Evolutionary conservation across 139 green algal species (phyloP).

Genomic region (Asterochloris erici): DNA sequence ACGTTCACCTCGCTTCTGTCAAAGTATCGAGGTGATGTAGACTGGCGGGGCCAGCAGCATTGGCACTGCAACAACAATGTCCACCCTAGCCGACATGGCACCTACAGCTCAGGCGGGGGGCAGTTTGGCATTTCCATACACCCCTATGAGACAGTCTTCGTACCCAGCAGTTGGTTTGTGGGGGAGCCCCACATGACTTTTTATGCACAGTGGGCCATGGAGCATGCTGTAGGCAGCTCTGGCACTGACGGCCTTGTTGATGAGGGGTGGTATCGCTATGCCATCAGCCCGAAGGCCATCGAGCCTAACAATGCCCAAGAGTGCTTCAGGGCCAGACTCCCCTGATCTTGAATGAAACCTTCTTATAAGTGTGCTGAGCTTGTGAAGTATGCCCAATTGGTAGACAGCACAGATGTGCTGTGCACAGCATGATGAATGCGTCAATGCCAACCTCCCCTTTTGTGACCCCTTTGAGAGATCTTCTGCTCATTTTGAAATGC

Average conservation of each 20-base stretch:
- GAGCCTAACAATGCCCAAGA: slow-evolving; percentile 23
- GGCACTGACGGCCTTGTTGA: slow-evolving; percentile 55
- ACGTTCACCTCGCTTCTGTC: too few relatives aligned
- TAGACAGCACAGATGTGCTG: too few relatives aligned
- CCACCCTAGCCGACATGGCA: slow-evolving; percentile 62
- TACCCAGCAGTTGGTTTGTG: slow-evolving; percentile 73
- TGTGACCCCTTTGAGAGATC: too few relatives aligned
- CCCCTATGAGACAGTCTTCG: slow-evolving; percentile 72
- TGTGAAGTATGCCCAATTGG: too few relatives aligned
- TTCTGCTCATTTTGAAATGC: too few relatives aligned
- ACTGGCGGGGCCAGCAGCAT: slow-evolving; percentile 42
- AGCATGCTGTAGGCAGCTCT: slow-evolving; percentile 16
- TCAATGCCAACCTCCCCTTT: too few relatives aligned
- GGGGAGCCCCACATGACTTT: slow-evolving; percentile 56
- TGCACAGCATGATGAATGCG: too few relatives aligned
- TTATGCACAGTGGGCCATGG: slow-evolving; percentile 33
- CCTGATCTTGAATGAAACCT: too few relatives aligned
- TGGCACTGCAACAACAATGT: slow-evolving; percentile 71
- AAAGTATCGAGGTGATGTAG: background rate
- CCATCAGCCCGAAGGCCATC: slow-evolving; percentile 29
- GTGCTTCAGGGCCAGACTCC: slow-evolving; percentile 23
- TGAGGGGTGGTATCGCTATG: slow-evolving; percentile 54
- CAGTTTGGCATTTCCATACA: slow-evolving; percentile 55
- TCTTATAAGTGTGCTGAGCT: too few relatives aligned
- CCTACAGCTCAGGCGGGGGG: slow-evolving; percentile 38